These are phyloP conservation scores for Boletus bicolor DNA, from an alignment of 768 basidiomycete species.

Conservation along the genomic window DNA sequence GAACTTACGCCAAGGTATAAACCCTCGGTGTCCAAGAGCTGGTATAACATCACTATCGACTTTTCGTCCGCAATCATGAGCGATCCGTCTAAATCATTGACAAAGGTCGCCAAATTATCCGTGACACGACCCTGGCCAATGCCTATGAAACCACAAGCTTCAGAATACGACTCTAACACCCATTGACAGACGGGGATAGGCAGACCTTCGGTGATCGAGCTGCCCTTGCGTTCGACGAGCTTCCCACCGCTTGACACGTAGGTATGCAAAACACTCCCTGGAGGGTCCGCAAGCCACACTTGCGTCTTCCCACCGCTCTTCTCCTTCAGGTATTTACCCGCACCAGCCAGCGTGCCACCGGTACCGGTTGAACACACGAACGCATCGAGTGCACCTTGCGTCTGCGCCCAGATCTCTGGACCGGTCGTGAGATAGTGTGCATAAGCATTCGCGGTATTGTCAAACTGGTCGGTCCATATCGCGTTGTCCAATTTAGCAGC, in stretches of 20 bases:
- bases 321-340: conserved; percentile 81
- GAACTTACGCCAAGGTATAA: conserved; percentile 93
- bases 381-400: conserved; percentile 72
- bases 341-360: conserved; percentile 92
- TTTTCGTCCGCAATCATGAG: conserved; percentile 85
- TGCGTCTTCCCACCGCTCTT: conserved; percentile 74
- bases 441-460: conserved; percentile 88
- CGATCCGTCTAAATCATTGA: conserved; percentile 76
- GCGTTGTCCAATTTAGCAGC: conserved; percentile 74
- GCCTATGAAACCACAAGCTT: conserved; percentile 44
- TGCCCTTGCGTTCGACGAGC: conserved; percentile 72
- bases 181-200: neutral
- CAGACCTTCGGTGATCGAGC: conserved; percentile 88
- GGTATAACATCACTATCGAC: conserved; percentile 90
- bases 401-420: conserved; percentile 96
- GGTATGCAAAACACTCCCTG: conserved; percentile 87
- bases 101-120: conserved; percentile 80
- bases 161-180: neutral
- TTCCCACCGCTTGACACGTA: conserved; percentile 79
- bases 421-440: conserved; percentile 90
- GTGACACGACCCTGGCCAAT: conserved; percentile 98
- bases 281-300: conserved; percentile 95
- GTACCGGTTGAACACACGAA: conserved; percentile 96
- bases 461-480: conserved; percentile 98
- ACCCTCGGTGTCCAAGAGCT: conserved; percentile 88